Evolutionary conservation across 352 stramenopile genomes (phyloP), one percentile per base, ranked within the genome.

Genomic region (Globisporangium spinosum): DNA sequence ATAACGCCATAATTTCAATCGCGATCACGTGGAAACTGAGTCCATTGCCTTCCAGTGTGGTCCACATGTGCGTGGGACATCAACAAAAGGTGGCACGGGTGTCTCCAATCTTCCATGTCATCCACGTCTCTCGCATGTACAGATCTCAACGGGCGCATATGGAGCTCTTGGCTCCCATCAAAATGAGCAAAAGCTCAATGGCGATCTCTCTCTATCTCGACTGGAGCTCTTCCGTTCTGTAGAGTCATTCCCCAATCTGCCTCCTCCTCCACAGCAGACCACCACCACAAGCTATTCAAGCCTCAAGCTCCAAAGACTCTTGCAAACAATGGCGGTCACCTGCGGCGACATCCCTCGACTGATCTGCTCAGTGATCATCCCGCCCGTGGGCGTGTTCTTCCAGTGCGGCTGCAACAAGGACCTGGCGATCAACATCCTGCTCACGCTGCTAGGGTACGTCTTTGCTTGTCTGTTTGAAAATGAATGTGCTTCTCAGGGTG

Each of bases 361-460:
- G 47, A 83, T 90, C 70, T 90, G 82, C 68, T 86, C 80, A 17
- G 72, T 90, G 47, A 85, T 90, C 68, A 80, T 90, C 35, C 75
- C 75, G 23, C 75, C 75, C 1, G n/a, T 81, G 5, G 75, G 75
- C 12, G 75, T 81, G 1, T 81, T 74, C 40, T 79, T 81, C 72
- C 75, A 81, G 55, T 67, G 73, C 15, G 75, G 75, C 57, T 81
- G 75, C 64, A 78, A 34, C 3, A 70, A 66, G 7, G 75, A 81
- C 58, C 71, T 90, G 13, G 77, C 77, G 40, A 89, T 90, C 66
- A 90, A 90, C 77, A 76, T 85, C 23, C 67, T 90, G 70, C 79
- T 90, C 64, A 90, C 80, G 13, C n/a, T 88, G 4, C 72, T 89
- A 29, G 77, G 78, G 78, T 89, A 70, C 15, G 73, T 71, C 29